Evolutionary conservation across 2,329 filamentous ascomycete genomes (phyloP).

Genomic region (Thelonectria discophora): DNA sequence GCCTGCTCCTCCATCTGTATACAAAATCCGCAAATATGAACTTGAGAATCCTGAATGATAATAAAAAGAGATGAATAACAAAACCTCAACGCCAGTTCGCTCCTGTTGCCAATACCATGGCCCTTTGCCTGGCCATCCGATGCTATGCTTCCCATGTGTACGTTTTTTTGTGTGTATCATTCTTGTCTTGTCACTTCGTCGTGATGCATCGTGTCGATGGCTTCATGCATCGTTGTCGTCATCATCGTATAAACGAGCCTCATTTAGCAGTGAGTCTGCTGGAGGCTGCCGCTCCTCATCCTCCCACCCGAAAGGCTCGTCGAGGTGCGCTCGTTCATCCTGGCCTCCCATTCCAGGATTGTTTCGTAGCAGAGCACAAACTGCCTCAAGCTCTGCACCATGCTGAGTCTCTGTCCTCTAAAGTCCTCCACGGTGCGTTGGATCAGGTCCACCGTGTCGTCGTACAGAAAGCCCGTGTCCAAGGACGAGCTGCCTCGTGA

Average conservation of each 20-base stretch:
- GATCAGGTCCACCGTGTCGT: conserved; percentile 80
- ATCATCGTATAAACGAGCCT: not conserved
- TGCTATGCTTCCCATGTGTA: conserved; percentile 32
- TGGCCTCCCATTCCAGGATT: conserved; percentile 82
- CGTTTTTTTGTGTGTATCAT: conserved; percentile 20
- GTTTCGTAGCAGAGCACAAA: conserved; percentile 98
- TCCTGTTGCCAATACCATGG: conserved; percentile 1
- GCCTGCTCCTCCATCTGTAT: not conserved
- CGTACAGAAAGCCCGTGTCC: conserved; percentile 72
- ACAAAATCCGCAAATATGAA: not conserved
- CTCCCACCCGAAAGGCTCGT: conserved; percentile 34
- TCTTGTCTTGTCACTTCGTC: conserved; percentile 9
- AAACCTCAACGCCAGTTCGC: conserved; percentile 18
- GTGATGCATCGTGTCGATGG: conserved; percentile 8
- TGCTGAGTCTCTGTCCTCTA: conserved; percentile 85
- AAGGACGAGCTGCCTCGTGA: conserved; percentile 31
- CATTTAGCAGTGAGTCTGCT: conserved; percentile 34
- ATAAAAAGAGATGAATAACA: conserved; percentile 29
- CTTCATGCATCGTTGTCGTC: conserved; percentile 13
- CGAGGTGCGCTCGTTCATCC: conserved; percentile 52
- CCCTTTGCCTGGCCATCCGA: conserved; percentile 28
- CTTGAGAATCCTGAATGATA: not conserved
- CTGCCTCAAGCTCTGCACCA: conserved; percentile 94
- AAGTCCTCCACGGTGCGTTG: conserved; percentile 92
- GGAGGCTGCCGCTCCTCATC: conserved; percentile 47